phyloP scores from a whole-genome alignment of 257 asterid genomes.

The Asclepias syriaca region DNA sequence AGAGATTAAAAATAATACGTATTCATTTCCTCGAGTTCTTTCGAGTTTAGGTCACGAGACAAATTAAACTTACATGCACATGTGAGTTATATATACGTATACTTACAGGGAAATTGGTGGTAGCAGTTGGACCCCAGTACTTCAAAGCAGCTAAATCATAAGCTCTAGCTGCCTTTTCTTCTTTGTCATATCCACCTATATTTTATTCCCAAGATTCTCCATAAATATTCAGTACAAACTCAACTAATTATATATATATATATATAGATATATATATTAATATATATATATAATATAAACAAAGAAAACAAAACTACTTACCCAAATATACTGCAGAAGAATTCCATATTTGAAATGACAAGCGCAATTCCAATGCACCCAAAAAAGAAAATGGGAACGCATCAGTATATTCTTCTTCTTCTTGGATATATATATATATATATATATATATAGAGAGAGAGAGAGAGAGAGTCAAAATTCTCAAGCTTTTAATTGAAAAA shows the following conservation, averaged over 20 bases:
- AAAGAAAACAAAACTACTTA: slow-evolving; percentile 21
- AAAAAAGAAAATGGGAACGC: slow-evolving; percentile 9
- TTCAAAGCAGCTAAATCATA: slow-evolving; percentile 89
- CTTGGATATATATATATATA: neutral
- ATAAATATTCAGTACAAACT: neutral
- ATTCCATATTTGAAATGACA: slow-evolving; percentile 15
- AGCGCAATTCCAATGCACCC: slow-evolving; percentile 33
- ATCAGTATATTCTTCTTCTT: slow-evolving; percentile 10
- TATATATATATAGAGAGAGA: neutral
- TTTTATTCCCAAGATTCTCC: slow-evolving; percentile 10
- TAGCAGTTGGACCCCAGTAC: slow-evolving; percentile 88
- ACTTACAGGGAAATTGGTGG: slow-evolving; percentile 67
- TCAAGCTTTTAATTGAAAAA: neutral
- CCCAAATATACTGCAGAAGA: slow-evolving; percentile 78
- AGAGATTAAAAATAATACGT: neutral
- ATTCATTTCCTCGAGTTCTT: too few relatives aligned
- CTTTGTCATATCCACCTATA: slow-evolving; percentile 86
- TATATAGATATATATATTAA: too few relatives aligned
- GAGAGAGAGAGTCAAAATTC: slow-evolving; percentile 5
- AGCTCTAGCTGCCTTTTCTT: slow-evolving; percentile 88
- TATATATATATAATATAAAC: too few relatives aligned
- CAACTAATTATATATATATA: too few relatives aligned
- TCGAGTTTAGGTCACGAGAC: slow-evolving; percentile 3
- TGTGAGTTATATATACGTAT: neutral
- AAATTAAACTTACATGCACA: too few relatives aligned